Percentiles rank a stretch among this genome's conserved stretches.
These are phyloP conservation scores for Citrus australasica DNA, from an alignment of 345 rosid species.

Conservation along the genomic window DNA sequence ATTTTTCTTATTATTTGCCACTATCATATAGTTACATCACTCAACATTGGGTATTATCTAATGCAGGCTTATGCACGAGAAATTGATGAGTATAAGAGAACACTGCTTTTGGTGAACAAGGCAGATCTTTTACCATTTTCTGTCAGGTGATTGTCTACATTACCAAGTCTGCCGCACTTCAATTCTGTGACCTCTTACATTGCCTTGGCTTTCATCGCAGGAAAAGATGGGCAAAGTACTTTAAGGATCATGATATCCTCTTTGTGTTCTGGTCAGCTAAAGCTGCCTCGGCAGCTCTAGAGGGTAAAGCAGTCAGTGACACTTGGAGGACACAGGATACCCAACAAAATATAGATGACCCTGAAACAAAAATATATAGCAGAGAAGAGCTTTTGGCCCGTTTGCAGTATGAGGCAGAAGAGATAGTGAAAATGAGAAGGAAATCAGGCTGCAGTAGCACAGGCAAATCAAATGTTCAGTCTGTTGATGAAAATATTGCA, in stretches of 20 bases:
- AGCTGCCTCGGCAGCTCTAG: slow-evolving; percentile 73
- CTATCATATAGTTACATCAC: not conserved
- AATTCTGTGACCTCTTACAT: not conserved
- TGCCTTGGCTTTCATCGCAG: slow-evolving; percentile 32
- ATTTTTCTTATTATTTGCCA: not conserved
- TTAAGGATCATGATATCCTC: slow-evolving; percentile 48
- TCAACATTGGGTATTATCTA: not conserved
- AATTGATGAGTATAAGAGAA: slow-evolving; percentile 67
- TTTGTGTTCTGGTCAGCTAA: slow-evolving; percentile 94
- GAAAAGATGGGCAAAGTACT: slow-evolving; percentile 81
- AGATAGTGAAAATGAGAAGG: slow-evolving; percentile 55
- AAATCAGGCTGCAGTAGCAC: slow-evolving; percentile 31
- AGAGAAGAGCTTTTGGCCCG: slow-evolving; percentile 81
- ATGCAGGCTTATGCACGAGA: slow-evolving; percentile 76
- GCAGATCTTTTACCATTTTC: slow-evolving; percentile 84
- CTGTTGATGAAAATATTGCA: slow-evolving; percentile 13
- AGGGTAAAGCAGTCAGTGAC: slow-evolving; percentile 55
- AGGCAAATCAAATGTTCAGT: slow-evolving; percentile 24
- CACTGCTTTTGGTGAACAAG: slow-evolving; percentile 89
- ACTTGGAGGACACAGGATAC: slow-evolving; percentile 32
- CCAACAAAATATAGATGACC: slow-evolving; percentile 36
- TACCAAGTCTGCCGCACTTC: not conserved
- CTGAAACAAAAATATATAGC: slow-evolving; percentile 54
- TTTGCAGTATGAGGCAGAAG: slow-evolving; percentile 72
- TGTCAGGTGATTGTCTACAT: slow-evolving; percentile 45